Percentiles rank a stretch among this genome's conserved stretches.
Conservation (phyloP, 352 stramenopile genomes). For the Phytopythium oedochilum region DNA sequence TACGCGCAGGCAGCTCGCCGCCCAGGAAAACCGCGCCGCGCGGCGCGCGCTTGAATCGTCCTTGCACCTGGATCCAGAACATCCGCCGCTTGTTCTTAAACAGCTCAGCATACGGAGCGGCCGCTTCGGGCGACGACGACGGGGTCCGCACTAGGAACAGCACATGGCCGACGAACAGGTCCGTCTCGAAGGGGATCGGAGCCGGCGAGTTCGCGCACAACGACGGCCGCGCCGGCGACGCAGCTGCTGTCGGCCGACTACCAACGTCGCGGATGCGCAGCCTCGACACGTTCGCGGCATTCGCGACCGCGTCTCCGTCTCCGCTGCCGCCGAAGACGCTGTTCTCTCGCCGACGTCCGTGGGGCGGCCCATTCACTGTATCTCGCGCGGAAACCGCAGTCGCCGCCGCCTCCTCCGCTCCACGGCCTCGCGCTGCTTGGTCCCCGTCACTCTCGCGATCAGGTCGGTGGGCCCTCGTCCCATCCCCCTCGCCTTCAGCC, state of each 20-base stretch:
- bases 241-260: constrained; percentile 1
- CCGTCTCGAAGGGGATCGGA: constrained; percentile 81
- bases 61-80: constrained; percentile 89
- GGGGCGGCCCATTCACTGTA: neutral
- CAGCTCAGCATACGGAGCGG: constrained; percentile 45
- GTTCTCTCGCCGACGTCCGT: neutral
- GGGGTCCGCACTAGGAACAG: constrained; percentile 80
- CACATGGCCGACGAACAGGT: constrained; percentile 75
- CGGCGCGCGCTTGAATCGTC: constrained; percentile 65
- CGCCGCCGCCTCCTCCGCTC: neutral
- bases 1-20: constrained; percentile 58
- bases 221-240: neutral
- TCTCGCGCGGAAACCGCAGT: neutral
- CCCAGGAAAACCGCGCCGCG: constrained; percentile 61
- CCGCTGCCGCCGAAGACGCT: neutral
- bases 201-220: constrained; percentile 54
- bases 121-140: constrained; percentile 28
- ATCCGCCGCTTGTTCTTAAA: constrained; percentile 64
- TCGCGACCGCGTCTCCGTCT: neutral
- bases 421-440: neutral
- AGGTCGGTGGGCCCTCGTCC: neutral
- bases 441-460: neutral
- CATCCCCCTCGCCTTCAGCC: neutral
- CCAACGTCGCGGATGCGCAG: constrained; percentile 41
- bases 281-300: constrained; percentile 5